Base-by-base conservation (phyloP, 2,329 filamentous ascomycete species). In the Bimuria novae-zelandiae region DNA sequence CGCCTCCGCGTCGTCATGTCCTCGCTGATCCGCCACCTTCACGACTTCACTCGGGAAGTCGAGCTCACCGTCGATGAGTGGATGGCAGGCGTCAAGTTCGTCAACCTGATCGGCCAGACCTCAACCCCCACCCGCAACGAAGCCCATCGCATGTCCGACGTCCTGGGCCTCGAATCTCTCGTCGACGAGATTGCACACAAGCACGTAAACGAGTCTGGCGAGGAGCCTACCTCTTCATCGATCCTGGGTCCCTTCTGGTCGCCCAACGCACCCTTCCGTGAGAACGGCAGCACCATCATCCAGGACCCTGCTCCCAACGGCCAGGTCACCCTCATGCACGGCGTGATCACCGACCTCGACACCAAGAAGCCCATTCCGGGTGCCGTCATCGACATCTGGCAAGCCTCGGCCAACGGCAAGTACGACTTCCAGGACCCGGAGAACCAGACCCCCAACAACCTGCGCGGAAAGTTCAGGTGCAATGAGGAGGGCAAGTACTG, bases 171-270 rank as follows among this genome's bases (percentile, higher is more conserved):
- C 19, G 89, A 92, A 73, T 85, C 85, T 8, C 79, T 87, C 48
- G 84, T 87, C 54, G 85, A 87, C 51, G 86, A 89, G 65, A 87
- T 87, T 61, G 83, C 84, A 58, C 82, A 86, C 78, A 84, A 81
- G 70, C 77, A 85, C 70, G 76, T 85, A 67, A 83, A 84, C 59
- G 84, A 88, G 52, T 80, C 82, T 51, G 79, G 80, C 67, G 75
- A 83, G 56, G 78, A 82, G 55, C 87, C 88, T 41, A 90, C 88
- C n/a, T 89, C 87, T 3, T 88, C 87, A 56, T 82, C 87, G 54
- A 91, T 91, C 67, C 85, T 91, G 55, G 88, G 88, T 2, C 88
- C 88, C 59, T 90, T 91, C 81, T 91, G 88, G 87, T 87, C 84
- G 10, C 87, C 88, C 64, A 81, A 89, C 63, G 86, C 88, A 1